Percentiles rank a stretch among this genome's conserved stretches.
These are phyloP conservation scores for Aechmea fasciata DNA, from an alignment of 176 grass and related monocot genomes.

Conservation along the genomic window DNA sequence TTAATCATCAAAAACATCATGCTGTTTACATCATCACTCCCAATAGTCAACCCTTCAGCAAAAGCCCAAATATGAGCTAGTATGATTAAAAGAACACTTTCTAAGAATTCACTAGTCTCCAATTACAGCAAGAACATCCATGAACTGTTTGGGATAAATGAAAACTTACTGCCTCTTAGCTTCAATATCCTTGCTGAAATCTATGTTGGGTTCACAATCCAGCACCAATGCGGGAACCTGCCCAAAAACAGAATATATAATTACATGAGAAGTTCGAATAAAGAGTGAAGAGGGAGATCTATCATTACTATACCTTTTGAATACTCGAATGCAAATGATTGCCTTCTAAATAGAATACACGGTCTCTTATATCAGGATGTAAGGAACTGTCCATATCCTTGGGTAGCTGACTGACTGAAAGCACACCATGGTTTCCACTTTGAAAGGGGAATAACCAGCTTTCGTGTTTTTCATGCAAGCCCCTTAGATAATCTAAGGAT, in stretches of 20 bases:
- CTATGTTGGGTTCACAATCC: slow-evolving; percentile 39
- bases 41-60: too few relatives aligned
- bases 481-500: slow-evolving; percentile 69
- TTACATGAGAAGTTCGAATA: background rate
- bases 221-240: slow-evolving; percentile 43
- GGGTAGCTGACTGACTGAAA: slow-evolving; percentile 70
- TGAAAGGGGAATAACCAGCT: slow-evolving; percentile 77
- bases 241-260: background rate
- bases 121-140: background rate
- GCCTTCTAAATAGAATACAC: slow-evolving; percentile 84
- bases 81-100: too few relatives aligned
- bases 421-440: slow-evolving; percentile 37
- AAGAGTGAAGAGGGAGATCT: background rate
- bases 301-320: slow-evolving; percentile 55
- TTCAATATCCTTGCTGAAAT: slow-evolving; percentile 30
- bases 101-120: too few relatives aligned
- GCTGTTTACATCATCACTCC: too few relatives aligned
- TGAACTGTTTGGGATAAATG: background rate
- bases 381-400: slow-evolving; percentile 41
- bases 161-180: slow-evolving; percentile 36
- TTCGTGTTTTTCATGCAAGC: slow-evolving; percentile 97
- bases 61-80: too few relatives aligned
- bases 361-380: slow-evolving; percentile 67
- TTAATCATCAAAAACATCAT: too few relatives aligned
- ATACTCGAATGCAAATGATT: slow-evolving; percentile 88